Evolutionary conservation across 176 grass and related monocot species (phyloP).

Genomic region (Cenchrus purpureus): DNA sequence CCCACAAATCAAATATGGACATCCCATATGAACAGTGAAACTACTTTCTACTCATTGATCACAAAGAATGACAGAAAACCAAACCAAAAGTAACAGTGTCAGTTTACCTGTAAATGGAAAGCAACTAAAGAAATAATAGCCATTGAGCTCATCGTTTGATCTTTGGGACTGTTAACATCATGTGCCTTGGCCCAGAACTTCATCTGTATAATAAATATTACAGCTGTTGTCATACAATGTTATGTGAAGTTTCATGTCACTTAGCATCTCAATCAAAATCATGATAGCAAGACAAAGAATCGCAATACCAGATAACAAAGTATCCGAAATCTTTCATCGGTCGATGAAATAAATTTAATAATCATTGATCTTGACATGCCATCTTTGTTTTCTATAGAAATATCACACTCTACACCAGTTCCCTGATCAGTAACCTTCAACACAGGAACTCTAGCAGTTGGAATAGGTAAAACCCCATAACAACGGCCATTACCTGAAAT

Average conservation of each 20-base stretch:
- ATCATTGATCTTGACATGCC: conserved; percentile 87
- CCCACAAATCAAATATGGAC: conserved; percentile 9
- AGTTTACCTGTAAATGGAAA: conserved; percentile 96
- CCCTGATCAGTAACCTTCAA: conserved; percentile 73
- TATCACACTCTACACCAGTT: conserved; percentile 86
- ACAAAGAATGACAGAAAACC: conserved; percentile 11
- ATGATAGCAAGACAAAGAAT: conserved; percentile 34
- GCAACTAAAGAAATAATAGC: conserved; percentile 93
- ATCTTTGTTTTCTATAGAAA: conserved; percentile 97
- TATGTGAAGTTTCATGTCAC: conserved; percentile 8
- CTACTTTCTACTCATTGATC: conserved; percentile 13
- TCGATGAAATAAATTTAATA: conserved; percentile 72
- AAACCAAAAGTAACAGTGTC: conserved; percentile 26
- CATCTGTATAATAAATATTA: conserved; percentile 64
- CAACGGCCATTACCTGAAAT: conserved; percentile 64
- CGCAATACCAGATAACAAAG: conserved; percentile 89
- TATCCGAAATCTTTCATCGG: conserved; percentile 84
- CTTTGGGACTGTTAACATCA: conserved; percentile 81
- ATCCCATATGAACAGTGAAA: conserved; percentile 18
- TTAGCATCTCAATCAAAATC: conserved; percentile 21
- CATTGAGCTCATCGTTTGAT: conserved; percentile 95
- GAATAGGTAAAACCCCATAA: conserved; percentile 68
- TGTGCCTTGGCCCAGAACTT: conserved; percentile 84
- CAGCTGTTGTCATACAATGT: conserved; percentile 22
- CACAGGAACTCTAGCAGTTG: conserved; percentile 80